phyloP scores from a whole-genome alignment of 225 moss, liverwort and hornwort species.

The Ulota crispa region DNA sequence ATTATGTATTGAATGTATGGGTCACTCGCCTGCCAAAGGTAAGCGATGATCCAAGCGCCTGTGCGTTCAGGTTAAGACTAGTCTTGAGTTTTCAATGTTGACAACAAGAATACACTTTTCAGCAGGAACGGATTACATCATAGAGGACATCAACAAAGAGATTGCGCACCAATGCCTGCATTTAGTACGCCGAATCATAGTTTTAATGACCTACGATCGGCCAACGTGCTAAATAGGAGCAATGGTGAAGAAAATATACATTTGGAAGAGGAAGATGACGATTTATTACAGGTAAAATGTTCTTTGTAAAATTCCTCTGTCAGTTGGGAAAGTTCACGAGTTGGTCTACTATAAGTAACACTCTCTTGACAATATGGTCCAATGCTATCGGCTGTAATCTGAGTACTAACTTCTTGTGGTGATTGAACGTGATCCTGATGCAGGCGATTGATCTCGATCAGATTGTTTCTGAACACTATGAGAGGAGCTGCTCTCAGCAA shows the following conservation, averaged over 20 bases:
- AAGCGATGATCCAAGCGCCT: neutral
- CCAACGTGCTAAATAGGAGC: conserved; percentile 33
- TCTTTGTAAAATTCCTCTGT: neutral
- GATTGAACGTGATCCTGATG: neutral
- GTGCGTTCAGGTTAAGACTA: neutral
- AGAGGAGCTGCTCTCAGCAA: conserved; percentile 76
- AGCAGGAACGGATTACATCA: conserved; percentile 28
- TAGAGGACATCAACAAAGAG: conserved; percentile 32
- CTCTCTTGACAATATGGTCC: neutral
- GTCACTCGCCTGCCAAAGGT: neutral
- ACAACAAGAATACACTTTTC: conserved; percentile 32
- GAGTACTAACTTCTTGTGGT: conserved; percentile 8
- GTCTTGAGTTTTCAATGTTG: conserved; percentile 10
- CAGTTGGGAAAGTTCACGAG: neutral
- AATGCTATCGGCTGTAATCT: neutral
- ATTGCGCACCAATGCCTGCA: conserved; percentile 26
- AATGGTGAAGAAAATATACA: conserved; percentile 36
- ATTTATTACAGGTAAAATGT: conserved; percentile 70
- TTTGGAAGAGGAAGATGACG: conserved; percentile 64
- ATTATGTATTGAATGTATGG: neutral
- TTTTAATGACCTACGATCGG: conserved; percentile 18
- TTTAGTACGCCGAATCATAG: conserved; percentile 30
- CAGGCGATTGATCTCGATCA: conserved; percentile 95
- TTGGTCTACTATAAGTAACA: neutral
- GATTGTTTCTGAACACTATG: conserved; percentile 92